A percentile compares a stretch with the other conserved stretches of the same genome.
Conservation (phyloP, 495 filamentous ascomycete species). For the Penicillium canariense region DNA sequence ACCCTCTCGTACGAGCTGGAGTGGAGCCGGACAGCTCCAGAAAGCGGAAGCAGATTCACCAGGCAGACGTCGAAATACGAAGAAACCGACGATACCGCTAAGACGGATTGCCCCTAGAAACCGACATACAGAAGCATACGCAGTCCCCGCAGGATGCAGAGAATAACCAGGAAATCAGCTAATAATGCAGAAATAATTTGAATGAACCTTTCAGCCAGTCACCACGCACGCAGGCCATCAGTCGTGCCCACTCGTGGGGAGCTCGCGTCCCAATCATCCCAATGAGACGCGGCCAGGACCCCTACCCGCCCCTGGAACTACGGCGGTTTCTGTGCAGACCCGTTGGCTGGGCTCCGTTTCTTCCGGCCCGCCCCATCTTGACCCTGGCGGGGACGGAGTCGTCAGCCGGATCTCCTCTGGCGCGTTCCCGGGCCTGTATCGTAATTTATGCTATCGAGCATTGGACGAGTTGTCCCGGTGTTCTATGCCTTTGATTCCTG, state of each 20-base stretch:
- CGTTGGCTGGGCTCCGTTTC: slow-evolving; percentile 27
- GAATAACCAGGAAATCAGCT: too few species aligned
- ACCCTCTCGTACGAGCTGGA: slow-evolving; percentile 16
- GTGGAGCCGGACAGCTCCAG: slow-evolving; percentile 10
- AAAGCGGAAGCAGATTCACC: not conserved
- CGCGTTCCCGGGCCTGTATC: not conserved
- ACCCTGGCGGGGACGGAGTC: slow-evolving; percentile 23
- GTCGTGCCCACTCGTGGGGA: not conserved
- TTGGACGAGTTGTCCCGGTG: too few species aligned
- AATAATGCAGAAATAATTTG: too few species aligned
- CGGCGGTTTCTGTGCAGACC: slow-evolving; percentile 27
- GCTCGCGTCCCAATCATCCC: not conserved
- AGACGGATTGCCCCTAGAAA: too few species aligned
- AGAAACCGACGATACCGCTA: too few species aligned
- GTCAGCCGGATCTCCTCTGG: slow-evolving; percentile 19
- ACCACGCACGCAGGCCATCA: not conserved
- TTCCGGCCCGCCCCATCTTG: slow-evolving; percentile 23
- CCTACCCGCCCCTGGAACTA: slow-evolving; percentile 25
- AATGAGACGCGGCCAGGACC: too few species aligned
- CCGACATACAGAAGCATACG: too few species aligned
- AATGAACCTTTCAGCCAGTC: too few species aligned
- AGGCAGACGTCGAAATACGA: too few species aligned
- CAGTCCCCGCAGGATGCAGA: too few species aligned
- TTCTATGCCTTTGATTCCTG: too few species aligned
- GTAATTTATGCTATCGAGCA: not conserved